These are phyloP conservation scores for Trichopus zeylanicus DNA, from an alignment of 116 monocot species.

Conservation along the genomic window DNA sequence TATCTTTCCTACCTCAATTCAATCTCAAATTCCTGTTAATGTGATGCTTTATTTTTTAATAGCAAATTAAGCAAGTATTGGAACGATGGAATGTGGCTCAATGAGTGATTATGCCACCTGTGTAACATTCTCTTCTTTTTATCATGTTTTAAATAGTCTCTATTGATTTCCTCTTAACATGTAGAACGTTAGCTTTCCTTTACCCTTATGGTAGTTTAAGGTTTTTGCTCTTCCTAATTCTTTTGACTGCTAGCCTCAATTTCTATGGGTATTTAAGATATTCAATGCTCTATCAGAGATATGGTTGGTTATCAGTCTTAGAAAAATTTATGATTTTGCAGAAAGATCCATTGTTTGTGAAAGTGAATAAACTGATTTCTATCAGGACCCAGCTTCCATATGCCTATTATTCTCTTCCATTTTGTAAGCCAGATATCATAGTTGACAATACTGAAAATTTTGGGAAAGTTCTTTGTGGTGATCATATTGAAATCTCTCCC, in stretches of 20 bases:
- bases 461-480: conserved; percentile 91
- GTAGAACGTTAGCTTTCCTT: too few relatives aligned
- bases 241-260: not conserved
- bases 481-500: conserved; percentile 90
- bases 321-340: conserved; percentile 25
- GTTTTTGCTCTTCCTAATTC: not conserved
- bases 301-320: not conserved
- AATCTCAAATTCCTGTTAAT: too few relatives aligned
- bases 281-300: not conserved
- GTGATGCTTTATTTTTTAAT: too few relatives aligned
- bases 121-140: too few relatives aligned
- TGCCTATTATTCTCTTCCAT: conserved; percentile 87
- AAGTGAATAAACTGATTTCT: conserved; percentile 91
- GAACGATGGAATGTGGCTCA: too few relatives aligned
- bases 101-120: too few relatives aligned
- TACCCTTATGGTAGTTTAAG: not conserved
- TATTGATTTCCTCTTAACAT: too few relatives aligned
- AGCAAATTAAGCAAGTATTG: too few relatives aligned
- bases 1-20: too few relatives aligned
- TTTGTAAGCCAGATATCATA: conserved; percentile 55
- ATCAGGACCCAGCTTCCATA: conserved; percentile 88
- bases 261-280: not conserved
- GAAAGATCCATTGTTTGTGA: conserved; percentile 63
- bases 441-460: conserved; percentile 95
- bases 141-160: too few relatives aligned